Percentiles rank a stretch among this genome's conserved stretches.
phyloP scores from a whole-genome alignment of 192 early-diverging fungal species.

The Phlyctochytrium bullatum region DNA sequence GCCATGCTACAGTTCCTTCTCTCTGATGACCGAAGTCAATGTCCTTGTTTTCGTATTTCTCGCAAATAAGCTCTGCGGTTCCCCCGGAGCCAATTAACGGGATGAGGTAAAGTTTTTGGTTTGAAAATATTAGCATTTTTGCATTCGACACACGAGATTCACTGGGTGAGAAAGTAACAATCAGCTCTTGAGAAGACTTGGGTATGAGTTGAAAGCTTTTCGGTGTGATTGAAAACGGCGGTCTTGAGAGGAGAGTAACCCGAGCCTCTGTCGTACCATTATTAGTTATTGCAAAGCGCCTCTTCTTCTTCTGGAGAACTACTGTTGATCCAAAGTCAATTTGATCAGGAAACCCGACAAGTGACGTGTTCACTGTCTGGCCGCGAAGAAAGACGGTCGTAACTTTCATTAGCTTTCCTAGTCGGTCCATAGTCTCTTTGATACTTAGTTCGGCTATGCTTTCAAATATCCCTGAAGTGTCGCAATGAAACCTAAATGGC shows the following conservation, averaged over 20 bases:
- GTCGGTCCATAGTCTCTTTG: conserved; percentile 44
- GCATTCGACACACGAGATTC: conserved; percentile 39
- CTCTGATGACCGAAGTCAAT: conserved; percentile 54
- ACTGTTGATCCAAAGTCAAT: conserved; percentile 59
- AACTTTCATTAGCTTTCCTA: conserved; percentile 39
- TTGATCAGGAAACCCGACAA: conserved; percentile 50
- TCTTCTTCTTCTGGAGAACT: conserved; percentile 36
- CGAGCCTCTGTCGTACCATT: conserved; percentile 46
- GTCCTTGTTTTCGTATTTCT: conserved; percentile 54
- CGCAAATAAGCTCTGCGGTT: conserved; percentile 55
- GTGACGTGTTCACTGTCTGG: conserved; percentile 43
- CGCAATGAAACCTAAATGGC: conserved; percentile 48
- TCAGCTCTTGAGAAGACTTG: conserved; percentile 44
- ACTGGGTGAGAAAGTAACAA: conserved; percentile 47
- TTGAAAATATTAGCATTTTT: conserved; percentile 52
- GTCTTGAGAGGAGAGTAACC: conserved; percentile 43
- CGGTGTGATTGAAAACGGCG: conserved; percentile 49
- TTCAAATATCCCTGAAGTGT: conserved; percentile 49
- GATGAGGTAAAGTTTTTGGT: conserved; percentile 54
- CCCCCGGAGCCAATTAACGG: conserved; percentile 44
- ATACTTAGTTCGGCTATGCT: conserved; percentile 45
- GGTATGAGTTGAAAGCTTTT: conserved; percentile 42
- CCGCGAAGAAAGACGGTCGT: conserved; percentile 47
- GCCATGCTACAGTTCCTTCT: conserved; percentile 54
- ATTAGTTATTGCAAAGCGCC: conserved; percentile 45